These are phyloP conservation scores for Taphrina flavorubra DNA, from an alignment of 1,139 yeast genomes.

Conservation along the genomic window DNA sequence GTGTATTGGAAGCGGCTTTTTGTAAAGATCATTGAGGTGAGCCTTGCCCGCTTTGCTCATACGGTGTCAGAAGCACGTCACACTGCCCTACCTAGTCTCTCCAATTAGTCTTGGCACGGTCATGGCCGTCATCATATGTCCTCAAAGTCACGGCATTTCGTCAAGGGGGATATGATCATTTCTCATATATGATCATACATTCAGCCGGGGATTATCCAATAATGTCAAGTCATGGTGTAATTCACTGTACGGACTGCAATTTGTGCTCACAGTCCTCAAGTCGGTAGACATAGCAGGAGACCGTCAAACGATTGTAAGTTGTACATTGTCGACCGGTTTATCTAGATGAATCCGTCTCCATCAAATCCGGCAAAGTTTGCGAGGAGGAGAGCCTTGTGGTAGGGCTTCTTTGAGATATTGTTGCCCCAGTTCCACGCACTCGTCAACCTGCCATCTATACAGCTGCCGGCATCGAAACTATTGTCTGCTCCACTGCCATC, in stretches of 20 bases:
- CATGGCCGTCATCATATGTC: no score
- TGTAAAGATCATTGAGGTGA: conserved; percentile 48
- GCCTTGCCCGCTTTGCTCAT: conserved; percentile 37
- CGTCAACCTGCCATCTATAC: conserved; percentile 78
- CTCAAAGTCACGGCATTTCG: neutral
- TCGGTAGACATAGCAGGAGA: neutral
- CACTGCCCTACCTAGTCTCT: no score
- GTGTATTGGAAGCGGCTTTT: conserved; percentile 58
- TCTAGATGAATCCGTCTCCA: conserved; percentile 52
- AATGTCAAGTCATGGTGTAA: neutral
- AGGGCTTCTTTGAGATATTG: conserved; percentile 65
- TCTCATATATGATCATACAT: neutral
- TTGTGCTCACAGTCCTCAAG: neutral
- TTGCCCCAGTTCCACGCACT: conserved; percentile 83
- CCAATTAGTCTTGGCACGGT: no score
- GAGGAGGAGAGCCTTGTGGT: conserved; percentile 64
- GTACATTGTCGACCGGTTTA: no score
- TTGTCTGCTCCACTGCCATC: conserved; percentile 77
- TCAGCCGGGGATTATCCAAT: neutral
- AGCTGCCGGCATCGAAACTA: conserved; percentile 77
- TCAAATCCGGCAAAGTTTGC: conserved; percentile 80
- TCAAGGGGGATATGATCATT: neutral
- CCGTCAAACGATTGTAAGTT: no score
- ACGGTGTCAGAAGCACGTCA: neutral
- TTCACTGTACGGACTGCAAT: no score